Evolutionary conservation across 2,329 filamentous ascomycete species (phyloP).

Genomic region (Grosmannia penicillata): DNA sequence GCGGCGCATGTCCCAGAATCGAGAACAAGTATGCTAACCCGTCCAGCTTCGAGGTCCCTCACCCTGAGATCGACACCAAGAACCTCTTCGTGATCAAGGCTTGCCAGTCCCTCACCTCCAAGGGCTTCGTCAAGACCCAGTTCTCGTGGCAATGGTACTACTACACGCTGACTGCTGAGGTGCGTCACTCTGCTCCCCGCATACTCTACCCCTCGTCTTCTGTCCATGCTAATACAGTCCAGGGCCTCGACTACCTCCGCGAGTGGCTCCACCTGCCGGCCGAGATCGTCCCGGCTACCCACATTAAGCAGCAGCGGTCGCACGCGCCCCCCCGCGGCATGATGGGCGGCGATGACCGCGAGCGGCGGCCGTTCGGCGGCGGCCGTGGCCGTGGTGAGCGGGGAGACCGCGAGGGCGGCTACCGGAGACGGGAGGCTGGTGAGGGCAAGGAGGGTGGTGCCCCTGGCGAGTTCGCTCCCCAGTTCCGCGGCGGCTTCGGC

Average conservation of each 20-base stretch:
- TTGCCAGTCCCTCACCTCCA: slow-evolving; percentile 92
- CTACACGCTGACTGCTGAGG: slow-evolving; percentile 64
- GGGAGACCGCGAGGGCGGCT: slow-evolving; percentile 77
- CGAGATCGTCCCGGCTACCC: slow-evolving; percentile 97
- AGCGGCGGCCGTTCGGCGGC: slow-evolving; percentile 68
- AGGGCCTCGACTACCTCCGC: slow-evolving; percentile 99
- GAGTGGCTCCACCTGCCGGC: slow-evolving; percentile 99
- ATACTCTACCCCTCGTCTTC: too few species aligned
- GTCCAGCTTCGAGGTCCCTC: slow-evolving; percentile 25
- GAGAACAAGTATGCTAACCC: not conserved
- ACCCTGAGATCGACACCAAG: slow-evolving; percentile 97
- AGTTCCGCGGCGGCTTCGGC: slow-evolving; percentile 84
- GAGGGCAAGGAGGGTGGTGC: slow-evolving; percentile 85
- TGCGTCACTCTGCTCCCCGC: slow-evolving; percentile 2
- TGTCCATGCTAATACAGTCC: slow-evolving; percentile 21
- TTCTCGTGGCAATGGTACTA: slow-evolving; percentile 99
- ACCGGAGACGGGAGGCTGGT: slow-evolving; percentile 78
- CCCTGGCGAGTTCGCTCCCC: slow-evolving; percentile 80
- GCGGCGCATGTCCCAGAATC: not conserved
- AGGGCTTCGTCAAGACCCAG: slow-evolving; percentile 96
- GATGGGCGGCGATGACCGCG: slow-evolving; percentile 75
- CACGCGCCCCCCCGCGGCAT: slow-evolving; percentile 97
- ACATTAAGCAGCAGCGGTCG: slow-evolving; percentile 99
- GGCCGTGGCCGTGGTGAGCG: slow-evolving; percentile 68
- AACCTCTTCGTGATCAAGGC: slow-evolving; percentile 99